Conservation (phyloP, 2,329 filamentous ascomycete genomes). For the Ophiostoma sp. region DNA sequence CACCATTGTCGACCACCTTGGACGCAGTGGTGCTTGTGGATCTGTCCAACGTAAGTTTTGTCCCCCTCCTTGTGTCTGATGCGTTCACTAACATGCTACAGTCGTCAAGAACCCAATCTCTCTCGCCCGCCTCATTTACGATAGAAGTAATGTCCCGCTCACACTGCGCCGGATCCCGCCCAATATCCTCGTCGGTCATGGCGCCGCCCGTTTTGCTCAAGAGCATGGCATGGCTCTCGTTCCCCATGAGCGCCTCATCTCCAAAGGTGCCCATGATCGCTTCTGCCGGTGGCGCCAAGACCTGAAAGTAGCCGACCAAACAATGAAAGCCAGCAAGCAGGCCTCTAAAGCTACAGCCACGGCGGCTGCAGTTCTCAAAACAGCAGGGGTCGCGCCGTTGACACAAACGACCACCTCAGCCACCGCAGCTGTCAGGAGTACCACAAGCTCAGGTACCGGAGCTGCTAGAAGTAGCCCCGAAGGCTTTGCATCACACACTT, state of each 20-base stretch:
- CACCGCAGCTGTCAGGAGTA: not conserved
- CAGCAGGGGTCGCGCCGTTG: not conserved
- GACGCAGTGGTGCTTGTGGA: constrained; percentile 87
- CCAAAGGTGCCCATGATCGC: constrained; percentile 69
- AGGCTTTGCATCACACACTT: not conserved
- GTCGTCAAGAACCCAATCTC: constrained; percentile 91
- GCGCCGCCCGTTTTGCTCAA: constrained; percentile 79
- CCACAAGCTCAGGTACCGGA: not conserved
- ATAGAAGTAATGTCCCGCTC: constrained; percentile 68
- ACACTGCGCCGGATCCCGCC: constrained; percentile 84
- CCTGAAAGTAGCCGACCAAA: constrained; percentile 43
- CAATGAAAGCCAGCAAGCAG: not conserved
- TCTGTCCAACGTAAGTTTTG: constrained; percentile 72
- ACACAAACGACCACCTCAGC: not conserved
- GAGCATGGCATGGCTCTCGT: constrained; percentile 69
- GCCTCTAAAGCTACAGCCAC: not conserved
- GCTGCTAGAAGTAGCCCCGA: not conserved
- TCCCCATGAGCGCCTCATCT: constrained; percentile 73
- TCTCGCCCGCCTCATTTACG: constrained; percentile 75
- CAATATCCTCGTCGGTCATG: constrained; percentile 81
- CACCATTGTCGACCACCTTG: constrained; percentile 82
- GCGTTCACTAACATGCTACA: constrained; percentile 34
- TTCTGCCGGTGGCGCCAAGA: constrained; percentile 75
- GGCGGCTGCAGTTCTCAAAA: not conserved
- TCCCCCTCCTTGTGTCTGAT: constrained; percentile 25